These are phyloP conservation scores for Diaporthe ampelina DNA, from an alignment of 2,329 filamentous ascomycete genomes.

Conservation along the genomic window DNA sequence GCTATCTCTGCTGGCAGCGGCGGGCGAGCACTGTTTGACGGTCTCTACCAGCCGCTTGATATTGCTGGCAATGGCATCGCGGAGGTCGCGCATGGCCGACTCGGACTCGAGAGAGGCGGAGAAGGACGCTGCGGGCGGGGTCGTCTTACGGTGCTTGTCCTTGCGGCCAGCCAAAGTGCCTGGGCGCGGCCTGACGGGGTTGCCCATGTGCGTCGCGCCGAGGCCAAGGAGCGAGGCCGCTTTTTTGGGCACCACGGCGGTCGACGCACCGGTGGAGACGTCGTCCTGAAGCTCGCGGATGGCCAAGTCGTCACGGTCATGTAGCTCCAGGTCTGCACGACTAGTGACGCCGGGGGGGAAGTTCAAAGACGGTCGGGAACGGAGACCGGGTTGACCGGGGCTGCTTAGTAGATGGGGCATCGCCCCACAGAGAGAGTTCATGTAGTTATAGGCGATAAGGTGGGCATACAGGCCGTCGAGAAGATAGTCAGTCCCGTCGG, in stretches of 20 bases:
- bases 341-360: conserved; percentile 41
- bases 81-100: conserved; percentile 59
- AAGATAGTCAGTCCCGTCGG: conserved; percentile 65
- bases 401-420: conserved; percentile 11
- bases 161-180: conserved; percentile 40
- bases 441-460: conserved; percentile 71
- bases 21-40: conserved; percentile 50
- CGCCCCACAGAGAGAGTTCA: conserved; percentile 54
- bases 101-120: conserved; percentile 46
- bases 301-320: conserved; percentile 38
- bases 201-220: conserved; percentile 46
- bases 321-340: conserved; percentile 39
- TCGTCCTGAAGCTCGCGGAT: conserved; percentile 41
- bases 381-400: conserved; percentile 3
- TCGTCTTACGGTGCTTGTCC: conserved; percentile 41
- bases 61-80: conserved; percentile 64
- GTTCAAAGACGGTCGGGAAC: conserved; percentile 20
- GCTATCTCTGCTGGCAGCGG: conserved; percentile 27
- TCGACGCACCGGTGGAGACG: conserved; percentile 43
- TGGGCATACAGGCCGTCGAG: conserved; percentile 73
- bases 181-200: conserved; percentile 37
- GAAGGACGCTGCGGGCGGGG: conserved; percentile 13
- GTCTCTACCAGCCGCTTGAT: conserved; percentile 66
- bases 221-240: conserved; percentile 67
- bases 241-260: conserved; percentile 61